Evolutionary conservation across 192 early-diverging fungal genomes (phyloP), one percentile per base, ranked within the genome.

Genomic region (Spizellomyces sp.): DNA sequence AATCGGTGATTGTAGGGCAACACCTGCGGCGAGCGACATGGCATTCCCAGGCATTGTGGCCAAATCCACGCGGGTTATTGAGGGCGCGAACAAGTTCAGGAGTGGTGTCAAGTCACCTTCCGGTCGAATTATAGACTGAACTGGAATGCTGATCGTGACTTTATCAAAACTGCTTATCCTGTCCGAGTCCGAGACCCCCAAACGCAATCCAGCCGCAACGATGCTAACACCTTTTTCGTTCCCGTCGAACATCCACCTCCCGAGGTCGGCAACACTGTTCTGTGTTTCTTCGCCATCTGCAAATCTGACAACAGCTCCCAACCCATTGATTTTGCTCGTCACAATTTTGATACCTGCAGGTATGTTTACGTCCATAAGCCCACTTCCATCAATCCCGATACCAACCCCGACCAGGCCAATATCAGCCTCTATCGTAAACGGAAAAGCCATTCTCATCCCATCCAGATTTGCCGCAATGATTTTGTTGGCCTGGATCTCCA

Each of bases 201-300:
- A 17, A 19, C 36, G 48, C 14, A 75, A 15, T n/a, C 50, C 52
- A 44, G 6, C 19, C 21, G 58, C 12, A 45, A 54, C 61, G 43
- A 75, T 46, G 5, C 52, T 47, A 17, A 62, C 48, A 55, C 55
- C 67, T 21, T 70, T 54, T 22, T 45, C n/a, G 45, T 15, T 22
- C 48, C 75, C 71, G 9, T 47, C 36, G 54, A 78, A 69, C 48
- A 75, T 70, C 58, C 75, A 70, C 68, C 65, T 62, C 4, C 70
- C 73, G 50, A 74, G 48, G 45, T 15, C 42, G 14, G 64, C 77
- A 59, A 78, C 67, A 43, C 67, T 36, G 45, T 17, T 52, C 58
- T 78, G 77, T 22, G 67, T 64, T 27, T 12, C 47, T 45, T 65
- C 72, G 17, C 66, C 68, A 41, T 78, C 77, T 36, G 70, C 61